Percentiles rank a stretch among this genome's conserved stretches.
phyloP scores from a whole-genome alignment of 106 monocot genomes.

The Xerophyta viscosa region DNA sequence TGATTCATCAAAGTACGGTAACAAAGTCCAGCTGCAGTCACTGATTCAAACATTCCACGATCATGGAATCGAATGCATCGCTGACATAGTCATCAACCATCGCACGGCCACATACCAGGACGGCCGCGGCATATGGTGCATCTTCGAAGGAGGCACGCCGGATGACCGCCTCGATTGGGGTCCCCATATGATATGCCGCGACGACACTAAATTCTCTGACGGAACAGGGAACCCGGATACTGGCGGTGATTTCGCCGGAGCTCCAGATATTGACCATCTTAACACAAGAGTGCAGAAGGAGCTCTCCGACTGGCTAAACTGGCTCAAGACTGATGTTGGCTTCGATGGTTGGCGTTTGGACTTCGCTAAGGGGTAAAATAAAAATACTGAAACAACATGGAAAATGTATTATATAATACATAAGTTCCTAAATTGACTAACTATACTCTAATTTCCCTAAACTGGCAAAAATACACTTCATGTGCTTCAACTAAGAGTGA shows the following conservation, averaged over 20 bases:
- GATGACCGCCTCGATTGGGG: constrained; percentile 67
- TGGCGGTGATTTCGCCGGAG: constrained; percentile 31
- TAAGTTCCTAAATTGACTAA: too few relatives aligned
- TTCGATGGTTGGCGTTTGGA: constrained; percentile 72
- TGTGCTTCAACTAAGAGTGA: too few relatives aligned
- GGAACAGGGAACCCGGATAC: constrained; percentile 72
- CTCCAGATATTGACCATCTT: constrained; percentile 66
- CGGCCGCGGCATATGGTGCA: constrained; percentile 48
- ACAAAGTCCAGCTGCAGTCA: constrained; percentile 31
- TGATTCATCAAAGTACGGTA: constrained; percentile 41
- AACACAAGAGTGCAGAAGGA: constrained; percentile 46
- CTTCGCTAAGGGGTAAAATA: constrained; percentile 46
- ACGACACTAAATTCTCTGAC: constrained; percentile 47
- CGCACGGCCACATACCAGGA: constrained; percentile 42
- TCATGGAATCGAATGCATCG: constrained; percentile 41
- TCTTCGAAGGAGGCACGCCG: constrained; percentile 75
- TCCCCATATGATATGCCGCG: constrained; percentile 53
- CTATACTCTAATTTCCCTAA: too few relatives aligned
- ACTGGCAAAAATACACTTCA: too few relatives aligned
- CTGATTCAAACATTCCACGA: constrained; percentile 45
- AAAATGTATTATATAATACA: too few relatives aligned
- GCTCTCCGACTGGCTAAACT: constrained; percentile 56
- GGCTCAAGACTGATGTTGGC: constrained; percentile 53
- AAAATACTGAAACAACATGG: too few relatives aligned
- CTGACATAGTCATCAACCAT: constrained; percentile 78